Evolutionary conservation across 441 rosid species (phyloP).

Genomic region (Melastoma candidum): DNA sequence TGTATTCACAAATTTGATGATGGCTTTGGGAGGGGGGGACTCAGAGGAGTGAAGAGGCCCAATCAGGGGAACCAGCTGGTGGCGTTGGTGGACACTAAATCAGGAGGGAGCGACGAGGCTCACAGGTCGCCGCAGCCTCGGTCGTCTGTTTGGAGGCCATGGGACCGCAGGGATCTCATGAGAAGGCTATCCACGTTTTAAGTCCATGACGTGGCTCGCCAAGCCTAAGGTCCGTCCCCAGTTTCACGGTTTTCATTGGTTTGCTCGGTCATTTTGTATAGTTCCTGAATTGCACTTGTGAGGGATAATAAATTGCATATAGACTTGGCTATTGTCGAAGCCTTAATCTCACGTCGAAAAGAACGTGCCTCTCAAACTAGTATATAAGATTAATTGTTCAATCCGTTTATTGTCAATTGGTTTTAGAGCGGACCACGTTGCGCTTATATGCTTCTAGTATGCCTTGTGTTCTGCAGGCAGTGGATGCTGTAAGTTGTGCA

Average conservation of each 20-base stretch:
- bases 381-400: too few species aligned
- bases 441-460: background rate
- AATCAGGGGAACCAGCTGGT: conserved; percentile 34
- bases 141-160: conserved; percentile 68
- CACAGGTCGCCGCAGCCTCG: conserved; percentile 20
- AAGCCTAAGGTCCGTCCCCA: conserved; percentile 61
- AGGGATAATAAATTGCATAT: background rate
- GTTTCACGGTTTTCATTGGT: background rate
- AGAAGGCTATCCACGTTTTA: conserved; percentile 72
- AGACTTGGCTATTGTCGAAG: background rate
- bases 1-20: conserved; percentile 2
- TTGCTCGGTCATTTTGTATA: background rate
- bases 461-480: conserved; percentile 32
- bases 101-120: conserved; percentile 17
- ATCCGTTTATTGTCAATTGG: too few species aligned
- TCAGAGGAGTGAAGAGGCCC: conserved; percentile 49
- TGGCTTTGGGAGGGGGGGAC: conserved; percentile 16
- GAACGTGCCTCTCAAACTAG: too few species aligned
- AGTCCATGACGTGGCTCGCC: conserved; percentile 98
- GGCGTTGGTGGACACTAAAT: conserved; percentile 41
- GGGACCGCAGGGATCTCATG: conserved; percentile 91
- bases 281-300: background rate
- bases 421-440: background rate
- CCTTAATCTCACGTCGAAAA: too few species aligned
- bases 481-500: conserved; percentile 81